These are phyloP conservation scores for Penicillium expansum DNA, from an alignment of 2,329 filamentous ascomycete species.

Conservation along the genomic window DNA sequence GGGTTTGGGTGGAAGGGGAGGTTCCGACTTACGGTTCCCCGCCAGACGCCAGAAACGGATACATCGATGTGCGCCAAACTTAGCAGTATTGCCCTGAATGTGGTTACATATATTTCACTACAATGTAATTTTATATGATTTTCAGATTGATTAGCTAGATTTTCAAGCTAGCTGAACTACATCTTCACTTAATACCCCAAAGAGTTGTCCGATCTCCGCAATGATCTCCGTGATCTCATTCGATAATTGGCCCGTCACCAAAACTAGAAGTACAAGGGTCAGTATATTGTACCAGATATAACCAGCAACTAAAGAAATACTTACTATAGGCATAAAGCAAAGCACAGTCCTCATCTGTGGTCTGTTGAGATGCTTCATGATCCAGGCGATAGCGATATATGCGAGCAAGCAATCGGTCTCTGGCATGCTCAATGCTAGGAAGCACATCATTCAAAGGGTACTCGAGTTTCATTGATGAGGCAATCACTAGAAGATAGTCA, in stretches of 20 bases:
- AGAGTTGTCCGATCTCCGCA: constrained; percentile 57
- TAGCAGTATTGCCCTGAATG: constrained; percentile 30
- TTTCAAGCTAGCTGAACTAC: constrained; percentile 54
- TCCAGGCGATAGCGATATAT: constrained; percentile 83
- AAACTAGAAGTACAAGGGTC: constrained; percentile 40
- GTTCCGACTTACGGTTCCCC: constrained; percentile 28
- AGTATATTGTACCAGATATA: neutral
- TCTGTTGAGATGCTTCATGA: constrained; percentile 49
- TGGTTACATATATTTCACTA: neutral
- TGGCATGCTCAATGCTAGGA: constrained; percentile 74
- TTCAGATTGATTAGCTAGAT: neutral
- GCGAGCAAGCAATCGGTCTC: constrained; percentile 80
- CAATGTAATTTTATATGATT: neutral
- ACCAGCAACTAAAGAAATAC: constrained; percentile 23
- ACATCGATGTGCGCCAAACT: constrained; percentile 11
- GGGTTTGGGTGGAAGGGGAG: constrained; percentile 29
- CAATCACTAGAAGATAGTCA: constrained; percentile 66
- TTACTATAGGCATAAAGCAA: constrained; percentile 84
- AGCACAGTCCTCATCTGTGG: constrained; percentile 70
- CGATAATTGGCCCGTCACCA: constrained; percentile 61
- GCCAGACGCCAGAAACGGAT: constrained; percentile 29
- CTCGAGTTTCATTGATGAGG: constrained; percentile 89
- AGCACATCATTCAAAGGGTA: constrained; percentile 88
- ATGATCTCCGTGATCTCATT: constrained; percentile 55
- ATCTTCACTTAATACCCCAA: constrained; percentile 62